Evolutionary conservation across 1,284 basidiomycete species (phyloP).

Genomic region (Pisolithus thermaeus): DNA sequence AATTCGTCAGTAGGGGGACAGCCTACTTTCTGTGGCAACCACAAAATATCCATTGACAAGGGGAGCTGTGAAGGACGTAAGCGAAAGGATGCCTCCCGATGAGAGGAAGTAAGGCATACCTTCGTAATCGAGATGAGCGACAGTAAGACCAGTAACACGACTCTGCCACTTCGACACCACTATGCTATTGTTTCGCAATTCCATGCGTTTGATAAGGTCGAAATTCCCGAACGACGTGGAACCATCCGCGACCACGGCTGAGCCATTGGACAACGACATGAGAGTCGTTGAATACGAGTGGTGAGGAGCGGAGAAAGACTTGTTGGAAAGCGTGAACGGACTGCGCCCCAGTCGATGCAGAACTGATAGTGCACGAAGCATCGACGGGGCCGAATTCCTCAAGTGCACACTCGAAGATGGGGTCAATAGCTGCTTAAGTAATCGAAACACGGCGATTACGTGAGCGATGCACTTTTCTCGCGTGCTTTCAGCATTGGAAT

Average conservation of each 20-base stretch:
- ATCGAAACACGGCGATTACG: no score
- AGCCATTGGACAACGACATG: conserved; percentile 26
- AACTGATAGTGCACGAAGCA: no score
- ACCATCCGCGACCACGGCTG: conserved; percentile 6
- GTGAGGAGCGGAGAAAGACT: background rate
- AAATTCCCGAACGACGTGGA: conserved; percentile 59
- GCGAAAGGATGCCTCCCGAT: background rate
- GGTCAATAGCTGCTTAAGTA: no score
- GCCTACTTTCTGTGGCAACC: conserved; percentile 85
- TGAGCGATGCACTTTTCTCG: no score
- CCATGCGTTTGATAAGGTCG: conserved; percentile 67
- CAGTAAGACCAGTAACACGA: conserved; percentile 67
- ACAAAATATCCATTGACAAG: conserved; percentile 93
- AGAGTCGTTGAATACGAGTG: conserved; percentile 16
- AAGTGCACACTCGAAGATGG: no score
- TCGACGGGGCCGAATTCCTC: no score
- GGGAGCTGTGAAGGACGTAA: conserved; percentile 50
- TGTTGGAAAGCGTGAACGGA: background rate
- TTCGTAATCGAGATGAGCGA: conserved; percentile 81
- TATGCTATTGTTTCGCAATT: conserved; percentile 73
- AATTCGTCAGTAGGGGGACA: background rate
- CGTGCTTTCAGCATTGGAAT: no score
- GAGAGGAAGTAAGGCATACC: conserved; percentile 35
- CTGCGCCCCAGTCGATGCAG: no score
- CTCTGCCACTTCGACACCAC: conserved; percentile 83